Percentiles rank a stretch among this genome's conserved stretches.
Evolutionary conservation across 805 yeast genomes (phyloP).

Genomic region (Lipomyces mesembrius): DNA sequence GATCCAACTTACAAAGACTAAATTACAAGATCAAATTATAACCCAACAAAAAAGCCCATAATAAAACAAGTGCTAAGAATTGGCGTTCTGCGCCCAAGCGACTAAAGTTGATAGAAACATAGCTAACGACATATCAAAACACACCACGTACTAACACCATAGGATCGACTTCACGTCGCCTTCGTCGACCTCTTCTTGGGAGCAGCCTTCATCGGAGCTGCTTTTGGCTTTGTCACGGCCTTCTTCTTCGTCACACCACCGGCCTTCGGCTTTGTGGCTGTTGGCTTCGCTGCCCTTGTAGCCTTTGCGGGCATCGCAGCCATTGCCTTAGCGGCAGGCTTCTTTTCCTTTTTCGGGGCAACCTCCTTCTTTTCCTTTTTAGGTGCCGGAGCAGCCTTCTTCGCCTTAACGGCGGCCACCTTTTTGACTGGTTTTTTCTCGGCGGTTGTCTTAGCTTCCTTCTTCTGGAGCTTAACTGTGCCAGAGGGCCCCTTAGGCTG

Average conservation of each 20-base stretch:
- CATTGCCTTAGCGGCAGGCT: constrained; percentile 20
- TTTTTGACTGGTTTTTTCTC: constrained; percentile 44
- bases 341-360: constrained; percentile 21
- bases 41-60: constrained; percentile 15
- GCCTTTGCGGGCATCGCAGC: constrained; percentile 27
- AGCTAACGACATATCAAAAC: constrained; percentile 24
- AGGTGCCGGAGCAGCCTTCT: constrained; percentile 35
- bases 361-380: constrained; percentile 37
- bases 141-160: constrained; percentile 4
- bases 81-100: not conserved
- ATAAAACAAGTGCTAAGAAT: constrained; percentile 8
- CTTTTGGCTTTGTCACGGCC: constrained; percentile 43
- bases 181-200: constrained; percentile 31
- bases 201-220: constrained; percentile 42
- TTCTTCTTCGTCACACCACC: constrained; percentile 37
- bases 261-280: constrained; percentile 32
- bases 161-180: constrained; percentile 1
- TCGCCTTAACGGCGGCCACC: constrained; percentile 42
- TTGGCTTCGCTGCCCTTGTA: constrained; percentile 30
- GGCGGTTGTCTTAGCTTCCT: constrained; percentile 45
- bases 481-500: constrained; percentile 94
- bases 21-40: constrained; percentile 7
- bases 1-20: constrained; percentile 8
- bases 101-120: not conserved
- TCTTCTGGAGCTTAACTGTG: constrained; percentile 69